phyloP scores from a whole-genome alignment of 1,139 yeast genomes.

The Suhomyces atakaporum region DNA sequence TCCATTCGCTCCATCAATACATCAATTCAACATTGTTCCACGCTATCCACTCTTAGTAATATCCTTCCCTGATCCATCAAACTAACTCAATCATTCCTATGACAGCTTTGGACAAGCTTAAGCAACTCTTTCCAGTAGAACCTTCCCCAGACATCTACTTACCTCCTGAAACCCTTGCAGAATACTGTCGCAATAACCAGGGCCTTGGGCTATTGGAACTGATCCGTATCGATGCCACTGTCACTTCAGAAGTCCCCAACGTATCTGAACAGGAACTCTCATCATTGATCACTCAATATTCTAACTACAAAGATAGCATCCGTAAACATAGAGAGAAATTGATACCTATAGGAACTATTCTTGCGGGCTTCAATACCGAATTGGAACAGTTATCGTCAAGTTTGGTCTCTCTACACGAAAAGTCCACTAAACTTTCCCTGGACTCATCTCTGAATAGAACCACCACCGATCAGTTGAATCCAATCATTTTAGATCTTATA shows the following conservation, averaged over 20 bases:
- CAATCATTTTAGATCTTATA: constrained; percentile 69
- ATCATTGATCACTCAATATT: constrained; percentile 24
- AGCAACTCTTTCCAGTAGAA: constrained; percentile 14
- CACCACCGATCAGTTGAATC: constrained; percentile 62
- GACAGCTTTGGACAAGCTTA: constrained; percentile 20
- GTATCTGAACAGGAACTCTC: constrained; percentile 8
- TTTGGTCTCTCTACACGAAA: constrained; percentile 57
- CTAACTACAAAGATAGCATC: constrained; percentile 38
- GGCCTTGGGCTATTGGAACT: constrained; percentile 15
- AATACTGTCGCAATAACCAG: constrained; percentile 5
- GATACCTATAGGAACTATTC: constrained; percentile 40
- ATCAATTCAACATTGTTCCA: no score
- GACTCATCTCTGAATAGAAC: constrained; percentile 52
- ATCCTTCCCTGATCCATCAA: no score
- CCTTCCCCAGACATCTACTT: background rate
- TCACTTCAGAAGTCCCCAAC: constrained; percentile 2
- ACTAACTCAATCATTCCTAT: no score
- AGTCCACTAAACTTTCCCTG: constrained; percentile 39
- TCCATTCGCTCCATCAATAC: no score
- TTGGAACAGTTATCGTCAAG: constrained; percentile 60
- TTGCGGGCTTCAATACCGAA: constrained; percentile 56
- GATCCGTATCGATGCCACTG: constrained; percentile 20
- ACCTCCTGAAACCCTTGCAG: constrained; percentile 7
- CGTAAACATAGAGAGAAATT: constrained; percentile 38
- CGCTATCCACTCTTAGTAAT: no score